Evolutionary conservation across 345 rosid species (phyloP).

Genomic region (Eucalyptus cloeziana): DNA sequence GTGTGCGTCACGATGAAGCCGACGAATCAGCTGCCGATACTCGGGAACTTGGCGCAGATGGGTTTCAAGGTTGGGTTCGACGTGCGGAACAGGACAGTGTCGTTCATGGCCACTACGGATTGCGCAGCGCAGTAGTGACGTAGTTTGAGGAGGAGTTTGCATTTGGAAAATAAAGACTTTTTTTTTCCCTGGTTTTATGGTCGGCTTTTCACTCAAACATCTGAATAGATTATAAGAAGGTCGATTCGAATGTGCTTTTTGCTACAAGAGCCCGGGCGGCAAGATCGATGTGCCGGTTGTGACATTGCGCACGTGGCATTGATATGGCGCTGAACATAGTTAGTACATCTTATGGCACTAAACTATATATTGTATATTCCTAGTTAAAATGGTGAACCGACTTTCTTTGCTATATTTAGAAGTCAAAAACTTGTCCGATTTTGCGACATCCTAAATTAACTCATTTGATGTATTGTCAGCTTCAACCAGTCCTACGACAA

Average conservation of each 20-base stretch:
- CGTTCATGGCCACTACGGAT: slow-evolving; percentile 26
- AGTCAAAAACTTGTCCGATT: no score
- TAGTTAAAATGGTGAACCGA: no score
- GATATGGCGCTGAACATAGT: not conserved
- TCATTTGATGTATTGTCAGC: no score
- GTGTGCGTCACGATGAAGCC: slow-evolving; percentile 24
- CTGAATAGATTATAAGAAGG: not conserved
- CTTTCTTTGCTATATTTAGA: no score
- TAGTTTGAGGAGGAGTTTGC: not conserved
- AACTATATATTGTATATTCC: no score
- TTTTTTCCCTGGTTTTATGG: not conserved
- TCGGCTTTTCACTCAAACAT: not conserved
- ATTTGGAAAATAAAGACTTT: not conserved
- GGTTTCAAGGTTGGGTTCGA: slow-evolving; percentile 31
- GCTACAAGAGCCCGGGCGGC: no score
- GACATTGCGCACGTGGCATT: no score
- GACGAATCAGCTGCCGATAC: slow-evolving; percentile 4
- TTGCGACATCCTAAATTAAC: no score
- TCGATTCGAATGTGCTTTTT: not conserved
- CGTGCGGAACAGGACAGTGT: slow-evolving; percentile 14
- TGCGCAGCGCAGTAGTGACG: slow-evolving; percentile 2
- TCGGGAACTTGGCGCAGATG: slow-evolving; percentile 33
- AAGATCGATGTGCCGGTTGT: no score
- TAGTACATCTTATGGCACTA: no score
- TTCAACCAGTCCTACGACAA: rapidly evolving